Evolutionary conservation across 2,329 filamentous ascomycete species (phyloP), one percentile per base, ranked within the genome.

Genomic region (Herpotrichia juniperi): DNA sequence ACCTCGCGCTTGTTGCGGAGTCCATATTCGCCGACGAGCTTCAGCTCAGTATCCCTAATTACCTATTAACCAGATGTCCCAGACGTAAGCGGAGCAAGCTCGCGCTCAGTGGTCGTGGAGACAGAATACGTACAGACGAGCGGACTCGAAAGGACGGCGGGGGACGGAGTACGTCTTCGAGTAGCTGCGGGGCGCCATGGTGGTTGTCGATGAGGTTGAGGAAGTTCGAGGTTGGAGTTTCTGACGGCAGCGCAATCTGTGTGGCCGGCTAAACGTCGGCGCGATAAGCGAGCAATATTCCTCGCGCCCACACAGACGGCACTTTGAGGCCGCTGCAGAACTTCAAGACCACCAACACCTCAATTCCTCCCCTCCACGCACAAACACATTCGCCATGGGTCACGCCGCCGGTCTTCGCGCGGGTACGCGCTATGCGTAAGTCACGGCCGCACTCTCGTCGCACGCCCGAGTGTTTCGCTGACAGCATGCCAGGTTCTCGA

Each of bases 1-100:
- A 99, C 94, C 87, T 99, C 94, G 86, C 94, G 93, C 92, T 99
- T 99, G 87, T 99, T 99, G 83, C 93, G 91, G 75, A 99, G 91
- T 83, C 94, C 94, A 87, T 96, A 99, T 86, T 99, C 94, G 83
- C 94, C 94, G 76, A 99, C 93, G 82, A 94, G 89, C 90, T 99
- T 99, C 82, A 99, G 84, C 86, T 99, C 94, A 77, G 93, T 91
- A 86, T 99, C 94, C 85, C 94, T 97, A 84, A 77, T 62, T 67
- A 74, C 69, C 68, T 67, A 77, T 90, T 86, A 89, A 89, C 82
- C 83, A 79, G 67, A 79, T 86, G 83, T 87, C 85, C 87, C 85
- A 90, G 93, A 96, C 93, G 79, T 97, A 84, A 93, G 87, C 86
- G 90, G 90, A 96, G 91, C 92, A 93, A 90, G 93, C 93, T 96